Evolutionary conservation across 441 rosid species (phyloP).

Genomic region (Metrosideros polymorpha): DNA sequence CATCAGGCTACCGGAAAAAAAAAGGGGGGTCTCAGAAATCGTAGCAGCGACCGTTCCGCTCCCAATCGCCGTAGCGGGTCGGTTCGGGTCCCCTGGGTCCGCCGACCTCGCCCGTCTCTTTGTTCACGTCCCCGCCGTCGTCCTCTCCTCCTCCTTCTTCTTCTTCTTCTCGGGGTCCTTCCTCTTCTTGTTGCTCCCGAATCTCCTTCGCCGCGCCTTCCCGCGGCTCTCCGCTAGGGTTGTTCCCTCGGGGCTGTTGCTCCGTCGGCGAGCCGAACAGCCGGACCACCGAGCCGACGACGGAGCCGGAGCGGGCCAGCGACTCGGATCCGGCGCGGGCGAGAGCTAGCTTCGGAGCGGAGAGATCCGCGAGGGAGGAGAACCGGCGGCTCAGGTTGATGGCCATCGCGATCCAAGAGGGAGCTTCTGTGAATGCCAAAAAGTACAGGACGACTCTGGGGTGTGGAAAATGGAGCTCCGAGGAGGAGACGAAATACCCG

Average conservation of each 20-base stretch:
- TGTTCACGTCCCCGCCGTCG: conserved; percentile 22
- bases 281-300: conserved; percentile 1
- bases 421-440: neutral
- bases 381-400: conserved; percentile 17
- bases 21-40: conserved; percentile 41
- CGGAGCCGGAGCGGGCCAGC: neutral
- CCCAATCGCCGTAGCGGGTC: conserved; percentile 96
- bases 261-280: conserved; percentile 7
- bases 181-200: neutral
- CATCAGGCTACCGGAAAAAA: neutral
- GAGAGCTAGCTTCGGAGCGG: neutral
- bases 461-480: neutral
- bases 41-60: conserved; percentile 76
- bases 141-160: neutral
- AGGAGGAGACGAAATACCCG: neutral
- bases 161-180: neutral
- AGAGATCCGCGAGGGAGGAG: conserved; percentile 1
- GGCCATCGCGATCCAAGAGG: conserved; percentile 16
- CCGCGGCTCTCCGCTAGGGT: neutral
- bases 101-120: conserved; percentile 68
- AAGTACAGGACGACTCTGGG: too few species aligned
- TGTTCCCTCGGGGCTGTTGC: neutral
- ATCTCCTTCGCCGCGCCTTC: neutral
- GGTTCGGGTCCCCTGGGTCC: conserved; percentile 88
- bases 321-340: neutral